Percentiles rank a stretch among this genome's conserved stretches.
Evolutionary conservation across 768 basidiomycete genomes (phyloP).

Genomic region (Leccinum arenicola): DNA sequence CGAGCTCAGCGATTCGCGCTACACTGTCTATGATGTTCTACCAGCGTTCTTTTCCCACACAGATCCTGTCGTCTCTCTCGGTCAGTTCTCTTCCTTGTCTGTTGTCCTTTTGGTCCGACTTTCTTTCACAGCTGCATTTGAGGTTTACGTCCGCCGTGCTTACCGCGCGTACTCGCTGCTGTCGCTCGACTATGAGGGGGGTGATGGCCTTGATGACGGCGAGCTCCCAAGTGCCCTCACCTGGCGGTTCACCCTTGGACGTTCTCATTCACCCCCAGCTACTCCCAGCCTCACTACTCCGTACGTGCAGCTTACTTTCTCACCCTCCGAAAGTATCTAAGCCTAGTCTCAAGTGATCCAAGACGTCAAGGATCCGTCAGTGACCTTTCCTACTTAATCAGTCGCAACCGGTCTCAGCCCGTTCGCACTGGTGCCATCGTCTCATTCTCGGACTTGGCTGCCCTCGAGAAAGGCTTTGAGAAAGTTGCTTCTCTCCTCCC

Average conservation of each 20-base stretch:
- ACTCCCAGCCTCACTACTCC: slow-evolving; percentile 62
- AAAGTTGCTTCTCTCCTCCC: slow-evolving; percentile 75
- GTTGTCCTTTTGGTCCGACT: not conserved
- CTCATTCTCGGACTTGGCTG: slow-evolving; percentile 75
- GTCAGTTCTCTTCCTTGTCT: slow-evolving; percentile 39
- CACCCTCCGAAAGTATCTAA: slow-evolving; percentile 4
- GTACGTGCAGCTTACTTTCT: slow-evolving; percentile 15
- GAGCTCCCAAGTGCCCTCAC: slow-evolving; percentile 78
- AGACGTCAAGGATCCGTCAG: slow-evolving; percentile 90
- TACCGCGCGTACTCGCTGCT: slow-evolving; percentile 92
- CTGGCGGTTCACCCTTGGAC: slow-evolving; percentile 95
- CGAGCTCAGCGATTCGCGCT: slow-evolving; percentile 94
- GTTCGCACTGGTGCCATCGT: slow-evolving; percentile 88
- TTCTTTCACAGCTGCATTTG: slow-evolving; percentile 70
- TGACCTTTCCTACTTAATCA: slow-evolving; percentile 92
- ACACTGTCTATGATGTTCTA: slow-evolving; percentile 96
- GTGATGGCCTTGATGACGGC: slow-evolving; percentile 79
- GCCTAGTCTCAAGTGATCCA: slow-evolving; percentile 42
- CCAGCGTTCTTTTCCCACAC: slow-evolving; percentile 91
- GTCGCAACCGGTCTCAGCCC: slow-evolving; percentile 82
- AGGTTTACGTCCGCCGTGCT: slow-evolving; percentile 93
- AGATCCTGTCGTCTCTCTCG: slow-evolving; percentile 81
- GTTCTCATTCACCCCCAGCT: slow-evolving; percentile 80
- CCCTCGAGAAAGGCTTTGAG: slow-evolving; percentile 70
- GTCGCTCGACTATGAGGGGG: slow-evolving; percentile 93